phyloP scores from a whole-genome alignment of 2,329 filamentous ascomycete species.

The Xylaria sp. region DNA sequence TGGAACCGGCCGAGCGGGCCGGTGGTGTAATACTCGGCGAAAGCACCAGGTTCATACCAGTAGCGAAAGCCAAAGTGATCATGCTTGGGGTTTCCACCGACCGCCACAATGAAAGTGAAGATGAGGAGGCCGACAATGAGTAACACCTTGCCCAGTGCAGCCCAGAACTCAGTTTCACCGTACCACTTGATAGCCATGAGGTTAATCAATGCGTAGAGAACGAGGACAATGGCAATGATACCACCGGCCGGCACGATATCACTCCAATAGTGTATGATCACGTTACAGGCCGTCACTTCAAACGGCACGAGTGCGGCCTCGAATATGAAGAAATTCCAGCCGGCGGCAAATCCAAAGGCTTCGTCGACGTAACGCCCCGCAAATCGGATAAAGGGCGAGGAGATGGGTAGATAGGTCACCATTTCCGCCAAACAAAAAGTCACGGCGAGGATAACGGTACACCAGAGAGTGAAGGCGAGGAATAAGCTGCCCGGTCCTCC shows the following conservation, averaged over 20 bases:
- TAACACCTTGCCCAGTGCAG: conserved; percentile 76
- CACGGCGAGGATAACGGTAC: conserved; percentile 68
- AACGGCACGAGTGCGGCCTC: conserved; percentile 75
- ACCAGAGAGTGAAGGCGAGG: conserved; percentile 70
- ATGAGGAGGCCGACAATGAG: conserved; percentile 76
- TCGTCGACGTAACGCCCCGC: conserved; percentile 80
- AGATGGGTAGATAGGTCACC: conserved; percentile 80
- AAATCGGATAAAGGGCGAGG: conserved; percentile 81
- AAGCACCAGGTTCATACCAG: conserved; percentile 75
- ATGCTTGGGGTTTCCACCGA: conserved; percentile 79
- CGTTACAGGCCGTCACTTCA: conserved; percentile 72
- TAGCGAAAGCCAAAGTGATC: conserved; percentile 79
- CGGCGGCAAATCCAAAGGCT: conserved; percentile 76
- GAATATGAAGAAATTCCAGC: conserved; percentile 80
- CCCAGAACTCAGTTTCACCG: conserved; percentile 81
- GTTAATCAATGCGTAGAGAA: conserved; percentile 69
- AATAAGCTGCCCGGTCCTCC: conserved; percentile 69
- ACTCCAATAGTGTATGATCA: conserved; percentile 72
- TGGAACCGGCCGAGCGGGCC: conserved; percentile 77
- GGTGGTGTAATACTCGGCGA: conserved; percentile 70
- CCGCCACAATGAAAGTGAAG: conserved; percentile 85
- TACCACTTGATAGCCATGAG: conserved; percentile 78
- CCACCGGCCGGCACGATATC: conserved; percentile 67
- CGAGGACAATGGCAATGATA: conserved; percentile 69
- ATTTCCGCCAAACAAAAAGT: conserved; percentile 76